Evolutionary conservation across 2,329 filamentous ascomycete genomes (phyloP).

Genomic region (Botrytis byssoidea): DNA sequence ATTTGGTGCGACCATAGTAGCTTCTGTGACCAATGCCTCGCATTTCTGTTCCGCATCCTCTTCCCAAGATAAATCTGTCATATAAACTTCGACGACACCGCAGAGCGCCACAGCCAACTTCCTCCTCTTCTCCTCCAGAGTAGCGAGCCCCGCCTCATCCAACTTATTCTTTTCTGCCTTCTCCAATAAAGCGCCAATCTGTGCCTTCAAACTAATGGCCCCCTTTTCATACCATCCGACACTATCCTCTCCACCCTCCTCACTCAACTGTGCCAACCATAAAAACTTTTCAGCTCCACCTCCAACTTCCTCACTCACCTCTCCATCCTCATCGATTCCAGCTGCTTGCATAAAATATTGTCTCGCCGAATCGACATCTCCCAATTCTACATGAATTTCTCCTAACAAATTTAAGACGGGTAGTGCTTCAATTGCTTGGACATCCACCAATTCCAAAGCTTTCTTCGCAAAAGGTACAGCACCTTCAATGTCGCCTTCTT

Average conservation of each 20-base stretch:
- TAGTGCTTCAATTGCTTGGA: constrained; percentile 33
- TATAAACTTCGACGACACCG: constrained; percentile 93
- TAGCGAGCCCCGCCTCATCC: constrained; percentile 42
- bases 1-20: constrained; percentile 77
- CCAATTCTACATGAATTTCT: constrained; percentile 42
- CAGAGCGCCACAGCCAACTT: constrained; percentile 92
- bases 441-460: constrained; percentile 33
- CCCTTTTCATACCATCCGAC: constrained; percentile 69
- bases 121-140: constrained; percentile 67
- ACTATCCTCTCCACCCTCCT: constrained; percentile 64
- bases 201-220: constrained; percentile 67
- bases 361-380: constrained; percentile 74
- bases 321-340: constrained; percentile 72
- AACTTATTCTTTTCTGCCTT: constrained; percentile 48
- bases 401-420: constrained; percentile 38
- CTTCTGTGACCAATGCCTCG: constrained; percentile 86
- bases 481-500: constrained; percentile 38
- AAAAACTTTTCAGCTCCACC: constrained; percentile 92
- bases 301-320: constrained; percentile 66
- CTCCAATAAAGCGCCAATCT: constrained; percentile 64
- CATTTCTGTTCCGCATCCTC: constrained; percentile 85
- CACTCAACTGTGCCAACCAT: constrained; percentile 87
- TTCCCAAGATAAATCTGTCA: constrained; percentile 96
- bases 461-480: constrained; percentile 35
- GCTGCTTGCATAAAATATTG: constrained; percentile 71